phyloP scores from a whole-genome alignment of 2,329 filamentous ascomycete species.

The Magnaporthales sp. region DNA sequence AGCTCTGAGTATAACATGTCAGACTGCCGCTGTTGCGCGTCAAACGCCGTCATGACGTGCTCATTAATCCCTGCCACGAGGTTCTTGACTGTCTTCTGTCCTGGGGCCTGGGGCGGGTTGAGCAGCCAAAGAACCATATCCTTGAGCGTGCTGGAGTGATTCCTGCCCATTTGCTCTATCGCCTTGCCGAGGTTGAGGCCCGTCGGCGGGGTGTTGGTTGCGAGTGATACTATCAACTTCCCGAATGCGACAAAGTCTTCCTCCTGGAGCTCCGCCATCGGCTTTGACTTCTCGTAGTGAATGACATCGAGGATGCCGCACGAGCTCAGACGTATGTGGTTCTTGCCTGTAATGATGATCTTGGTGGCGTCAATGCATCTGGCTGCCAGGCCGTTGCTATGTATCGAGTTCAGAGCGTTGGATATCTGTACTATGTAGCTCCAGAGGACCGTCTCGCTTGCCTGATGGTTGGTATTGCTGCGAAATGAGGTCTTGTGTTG shows the following conservation, averaged over 20 bases:
- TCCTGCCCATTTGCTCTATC: constrained; percentile 62
- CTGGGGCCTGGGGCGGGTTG: constrained; percentile 41
- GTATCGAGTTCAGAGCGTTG: constrained; percentile 79
- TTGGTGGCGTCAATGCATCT: constrained; percentile 82
- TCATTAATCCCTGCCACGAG: constrained; percentile 71
- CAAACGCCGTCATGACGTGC: constrained; percentile 67
- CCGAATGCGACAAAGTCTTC: constrained; percentile 84
- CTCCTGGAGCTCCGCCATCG: constrained; percentile 70
- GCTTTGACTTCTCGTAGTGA: constrained; percentile 63
- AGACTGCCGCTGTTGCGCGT: constrained; percentile 68
- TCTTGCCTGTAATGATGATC: constrained; percentile 82
- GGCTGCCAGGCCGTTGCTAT: constrained; percentile 71
- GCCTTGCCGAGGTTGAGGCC: constrained; percentile 51
- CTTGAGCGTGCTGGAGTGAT: constrained; percentile 70
- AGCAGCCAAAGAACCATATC: constrained; percentile 79
- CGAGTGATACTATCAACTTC: constrained; percentile 73
- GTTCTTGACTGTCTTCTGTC: constrained; percentile 22
- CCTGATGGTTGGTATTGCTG: constrained; percentile 34
- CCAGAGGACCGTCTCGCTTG: constrained; percentile 69
- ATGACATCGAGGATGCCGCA: constrained; percentile 88
- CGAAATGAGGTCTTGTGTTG: constrained; percentile 27
- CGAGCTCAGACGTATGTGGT: constrained; percentile 77
- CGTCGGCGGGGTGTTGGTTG: constrained; percentile 53
- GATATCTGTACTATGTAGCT: constrained; percentile 87
- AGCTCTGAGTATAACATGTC: constrained; percentile 69